phyloP scores from a whole-genome alignment of 2,329 filamentous ascomycete genomes.

The Lecanicillium sp. region DNA sequence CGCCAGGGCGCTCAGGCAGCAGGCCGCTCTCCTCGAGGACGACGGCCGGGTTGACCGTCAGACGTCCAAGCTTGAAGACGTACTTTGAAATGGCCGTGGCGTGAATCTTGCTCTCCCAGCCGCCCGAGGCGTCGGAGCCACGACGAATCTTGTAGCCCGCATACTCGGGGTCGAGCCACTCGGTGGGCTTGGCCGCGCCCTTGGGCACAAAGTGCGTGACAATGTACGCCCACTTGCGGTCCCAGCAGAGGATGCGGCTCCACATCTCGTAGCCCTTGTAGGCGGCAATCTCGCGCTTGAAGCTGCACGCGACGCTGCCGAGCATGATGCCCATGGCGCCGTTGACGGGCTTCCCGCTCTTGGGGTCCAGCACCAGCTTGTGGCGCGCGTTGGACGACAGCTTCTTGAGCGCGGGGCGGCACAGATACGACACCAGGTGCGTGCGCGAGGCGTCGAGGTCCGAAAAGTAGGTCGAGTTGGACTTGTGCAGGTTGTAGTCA shows the following conservation, averaged over 20 bases:
- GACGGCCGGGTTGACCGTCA: slow-evolving; percentile 78
- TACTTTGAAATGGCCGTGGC: slow-evolving; percentile 73
- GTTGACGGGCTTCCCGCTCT: slow-evolving; percentile 38
- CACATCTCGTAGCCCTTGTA: slow-evolving; percentile 67
- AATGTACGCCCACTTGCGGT: slow-evolving; percentile 75
- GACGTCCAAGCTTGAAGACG: slow-evolving; percentile 71
- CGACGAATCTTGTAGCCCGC: slow-evolving; percentile 33
- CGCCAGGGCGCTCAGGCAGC: slow-evolving; percentile 65
- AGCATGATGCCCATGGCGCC: slow-evolving; percentile 57
- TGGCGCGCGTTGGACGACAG: slow-evolving; percentile 41
- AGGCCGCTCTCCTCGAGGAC: slow-evolving; percentile 65
- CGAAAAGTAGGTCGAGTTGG: slow-evolving; percentile 78
- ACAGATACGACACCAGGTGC: slow-evolving; percentile 65
- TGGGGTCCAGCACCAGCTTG: slow-evolving; percentile 42
- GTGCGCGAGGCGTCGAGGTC: slow-evolving; percentile 80
- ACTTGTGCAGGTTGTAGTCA: slow-evolving; percentile 82
- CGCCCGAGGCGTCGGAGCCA: slow-evolving; percentile 24
- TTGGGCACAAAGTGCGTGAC: slow-evolving; percentile 65
- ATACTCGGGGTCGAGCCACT: slow-evolving; percentile 42
- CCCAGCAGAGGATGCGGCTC: slow-evolving; percentile 64
- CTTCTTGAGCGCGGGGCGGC: slow-evolving; percentile 49
- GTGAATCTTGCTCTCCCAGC: slow-evolving; percentile 57
- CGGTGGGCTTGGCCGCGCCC: slow-evolving; percentile 47
- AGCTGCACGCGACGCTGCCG: slow-evolving; percentile 65
- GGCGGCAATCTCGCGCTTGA: slow-evolving; percentile 65